These are phyloP conservation scores for Phlebiopsis flavidoalba DNA, from an alignment of 768 basidiomycete species.

Conservation along the genomic window DNA sequence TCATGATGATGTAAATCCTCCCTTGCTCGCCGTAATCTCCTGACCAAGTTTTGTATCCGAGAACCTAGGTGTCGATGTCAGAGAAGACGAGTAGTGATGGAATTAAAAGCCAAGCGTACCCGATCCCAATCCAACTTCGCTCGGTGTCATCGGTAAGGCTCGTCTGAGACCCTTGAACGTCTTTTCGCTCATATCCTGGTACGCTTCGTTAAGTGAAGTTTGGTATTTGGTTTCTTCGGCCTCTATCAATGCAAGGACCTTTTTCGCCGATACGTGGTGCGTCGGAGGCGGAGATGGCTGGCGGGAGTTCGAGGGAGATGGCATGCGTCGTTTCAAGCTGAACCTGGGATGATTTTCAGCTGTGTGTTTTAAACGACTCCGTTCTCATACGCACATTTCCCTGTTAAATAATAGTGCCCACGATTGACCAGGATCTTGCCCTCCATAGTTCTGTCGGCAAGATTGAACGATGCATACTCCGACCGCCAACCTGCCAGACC, in stretches of 20 bases:
- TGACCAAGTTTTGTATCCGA: constrained; percentile 72
- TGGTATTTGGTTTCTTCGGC: constrained; percentile 81
- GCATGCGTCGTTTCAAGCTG: constrained; percentile 80
- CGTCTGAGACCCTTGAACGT: constrained; percentile 89
- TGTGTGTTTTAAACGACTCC: background rate
- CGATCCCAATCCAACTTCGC: constrained; percentile 97
- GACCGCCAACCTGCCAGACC: constrained; percentile 96
- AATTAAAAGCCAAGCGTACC: constrained; percentile 33
- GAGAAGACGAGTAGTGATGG: background rate
- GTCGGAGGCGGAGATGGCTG: constrained; percentile 48
- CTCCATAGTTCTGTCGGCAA: constrained; percentile 53
- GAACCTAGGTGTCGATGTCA: constrained; percentile 27
- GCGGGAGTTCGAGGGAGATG: constrained; percentile 57
- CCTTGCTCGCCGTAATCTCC: constrained; percentile 66
- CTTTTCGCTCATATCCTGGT: constrained; percentile 88
- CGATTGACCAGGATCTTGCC: constrained; percentile 70
- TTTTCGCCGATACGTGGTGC: constrained; percentile 52
- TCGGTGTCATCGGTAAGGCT: constrained; percentile 85
- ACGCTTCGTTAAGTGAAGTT: constrained; percentile 70
- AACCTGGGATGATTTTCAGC: constrained; percentile 46
- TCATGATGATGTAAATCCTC: constrained; percentile 35
- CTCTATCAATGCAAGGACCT: constrained; percentile 76
- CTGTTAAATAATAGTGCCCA: constrained; percentile 96
- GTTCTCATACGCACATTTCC: constrained; percentile 65
- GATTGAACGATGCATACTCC: constrained; percentile 64